Evolutionary conservation across 2,329 filamentous ascomycete species (phyloP).

Genomic region (Sporothrix pseudoabietina): DNA sequence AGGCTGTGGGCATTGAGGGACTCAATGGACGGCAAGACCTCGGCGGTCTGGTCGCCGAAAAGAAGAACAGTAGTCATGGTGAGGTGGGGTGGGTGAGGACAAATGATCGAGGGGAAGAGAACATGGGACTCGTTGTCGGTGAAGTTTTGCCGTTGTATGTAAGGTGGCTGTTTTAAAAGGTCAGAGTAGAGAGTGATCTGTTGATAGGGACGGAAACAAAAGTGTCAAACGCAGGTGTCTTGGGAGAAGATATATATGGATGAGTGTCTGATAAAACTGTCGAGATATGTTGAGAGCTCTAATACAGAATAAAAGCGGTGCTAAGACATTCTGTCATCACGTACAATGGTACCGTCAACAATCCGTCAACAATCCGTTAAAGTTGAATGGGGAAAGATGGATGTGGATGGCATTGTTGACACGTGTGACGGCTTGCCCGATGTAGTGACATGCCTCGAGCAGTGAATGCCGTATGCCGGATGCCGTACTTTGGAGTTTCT

Average conservation of each 20-base stretch:
- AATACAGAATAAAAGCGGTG: background rate
- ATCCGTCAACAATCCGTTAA: background rate
- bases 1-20: background rate
- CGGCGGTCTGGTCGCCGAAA: conserved; percentile 19
- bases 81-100: background rate
- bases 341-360: background rate
- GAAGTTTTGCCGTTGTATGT: background rate
- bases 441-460: background rate
- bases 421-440: background rate
- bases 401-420: background rate
- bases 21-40: conserved; percentile 21
- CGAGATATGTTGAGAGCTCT: background rate
- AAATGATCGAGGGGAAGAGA: too few relatives aligned
- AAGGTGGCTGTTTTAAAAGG: background rate
- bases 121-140: background rate
- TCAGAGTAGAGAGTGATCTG: background rate
- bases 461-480: background rate
- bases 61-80: conserved; percentile 9
- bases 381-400: background rate
- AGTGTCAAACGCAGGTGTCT: background rate
- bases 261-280: background rate
- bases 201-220: background rate
- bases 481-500: background rate
- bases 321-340: background rate
- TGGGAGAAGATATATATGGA: background rate